Conservation (phyloP, 768 basidiomycete genomes). For the Mycena amicta region DNA sequence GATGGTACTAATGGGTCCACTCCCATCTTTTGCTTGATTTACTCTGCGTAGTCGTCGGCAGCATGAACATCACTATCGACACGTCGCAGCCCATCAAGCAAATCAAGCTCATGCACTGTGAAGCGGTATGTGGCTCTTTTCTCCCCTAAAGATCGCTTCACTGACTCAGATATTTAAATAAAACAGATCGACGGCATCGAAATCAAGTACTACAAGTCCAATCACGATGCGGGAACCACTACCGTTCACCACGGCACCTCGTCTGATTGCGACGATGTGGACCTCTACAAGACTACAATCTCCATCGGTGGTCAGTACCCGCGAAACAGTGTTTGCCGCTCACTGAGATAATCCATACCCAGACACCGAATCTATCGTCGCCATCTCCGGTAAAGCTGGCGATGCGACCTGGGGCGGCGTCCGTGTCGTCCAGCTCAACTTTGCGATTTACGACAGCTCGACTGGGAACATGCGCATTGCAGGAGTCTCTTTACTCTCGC, state of each 20-base stretch:
- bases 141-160: no score
- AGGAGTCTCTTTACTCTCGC: background rate
- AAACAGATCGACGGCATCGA: constrained; percentile 3
- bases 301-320: background rate
- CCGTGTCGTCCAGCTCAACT: background rate
- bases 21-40: no score
- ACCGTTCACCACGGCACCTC: background rate
- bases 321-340: no score
- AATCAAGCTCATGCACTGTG: background rate
- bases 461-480: background rate
- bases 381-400: background rate
- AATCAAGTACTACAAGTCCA: background rate
- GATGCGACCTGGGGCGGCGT: background rate
- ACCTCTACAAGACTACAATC: background rate
- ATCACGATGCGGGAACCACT: background rate
- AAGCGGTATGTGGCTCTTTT: background rate
- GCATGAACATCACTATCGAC: background rate
- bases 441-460: background rate
- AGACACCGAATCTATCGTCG: background rate
- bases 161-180: no score
- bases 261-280: background rate
- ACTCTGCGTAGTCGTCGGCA: background rate
- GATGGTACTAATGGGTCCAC: no score
- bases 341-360: no score
- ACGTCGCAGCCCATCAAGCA: background rate